A percentile compares a stretch with the other conserved stretches of the same genome.
Conservation (phyloP, 495 filamentous ascomycete species). For the Pseudevernia furfuracea region DNA sequence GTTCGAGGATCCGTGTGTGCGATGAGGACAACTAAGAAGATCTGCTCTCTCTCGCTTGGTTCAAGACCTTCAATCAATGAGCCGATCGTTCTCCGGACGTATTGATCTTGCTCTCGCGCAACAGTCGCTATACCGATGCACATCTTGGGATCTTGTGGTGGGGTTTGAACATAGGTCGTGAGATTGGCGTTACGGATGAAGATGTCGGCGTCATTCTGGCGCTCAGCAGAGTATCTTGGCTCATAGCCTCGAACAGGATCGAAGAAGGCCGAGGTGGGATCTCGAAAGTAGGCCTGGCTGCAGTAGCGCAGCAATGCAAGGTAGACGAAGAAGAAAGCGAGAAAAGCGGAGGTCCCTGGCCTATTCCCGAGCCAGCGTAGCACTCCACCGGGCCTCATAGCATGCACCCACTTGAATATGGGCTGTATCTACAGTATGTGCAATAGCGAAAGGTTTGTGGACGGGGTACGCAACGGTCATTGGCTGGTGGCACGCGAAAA, state of each 20-base stretch:
- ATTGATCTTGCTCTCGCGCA: slow-evolving; percentile 34
- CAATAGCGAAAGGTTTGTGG: neutral
- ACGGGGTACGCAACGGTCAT: neutral
- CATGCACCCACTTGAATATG: neutral
- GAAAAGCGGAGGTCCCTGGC: slow-evolving; percentile 16
- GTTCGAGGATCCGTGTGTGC: slow-evolving; percentile 40
- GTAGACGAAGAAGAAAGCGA: slow-evolving; percentile 30
- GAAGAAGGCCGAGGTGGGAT: slow-evolving; percentile 41
- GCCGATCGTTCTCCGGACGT: slow-evolving; percentile 43
- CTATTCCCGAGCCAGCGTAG: slow-evolving; percentile 7
- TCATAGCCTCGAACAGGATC: slow-evolving; percentile 35
- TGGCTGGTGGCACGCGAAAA: neutral
- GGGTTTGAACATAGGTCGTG: slow-evolving; percentile 7
- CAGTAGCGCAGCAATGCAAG: slow-evolving; percentile 29
- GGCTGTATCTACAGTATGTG: neutral
- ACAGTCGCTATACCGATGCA: slow-evolving; percentile 36
- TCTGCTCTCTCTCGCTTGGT: slow-evolving; percentile 36
- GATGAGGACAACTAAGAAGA: slow-evolving; percentile 47
- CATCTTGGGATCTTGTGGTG: slow-evolving; percentile 21
- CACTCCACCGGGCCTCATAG: neutral
- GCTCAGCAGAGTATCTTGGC: slow-evolving; percentile 33
- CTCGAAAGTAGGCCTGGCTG: slow-evolving; percentile 32
- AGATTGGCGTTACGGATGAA: slow-evolving; percentile 30
- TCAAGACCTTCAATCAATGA: slow-evolving; percentile 45
- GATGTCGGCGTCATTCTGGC: slow-evolving; percentile 33